phyloP scores from a whole-genome alignment of 1,284 basidiomycete species.

The Cutaneotrichosporon dermatis region DNA sequence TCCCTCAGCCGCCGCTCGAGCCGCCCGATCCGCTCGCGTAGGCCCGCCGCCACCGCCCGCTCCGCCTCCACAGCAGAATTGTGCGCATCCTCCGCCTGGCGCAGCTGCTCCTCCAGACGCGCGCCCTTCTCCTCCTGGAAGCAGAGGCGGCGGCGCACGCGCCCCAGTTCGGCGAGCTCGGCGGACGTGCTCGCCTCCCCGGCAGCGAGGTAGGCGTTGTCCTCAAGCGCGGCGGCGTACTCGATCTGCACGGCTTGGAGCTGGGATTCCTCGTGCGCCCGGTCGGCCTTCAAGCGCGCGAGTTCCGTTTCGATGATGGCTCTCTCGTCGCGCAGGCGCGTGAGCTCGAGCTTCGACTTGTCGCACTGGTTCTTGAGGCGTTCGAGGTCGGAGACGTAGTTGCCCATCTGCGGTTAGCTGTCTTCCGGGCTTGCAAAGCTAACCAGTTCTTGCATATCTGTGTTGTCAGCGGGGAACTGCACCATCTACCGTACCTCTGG shows the following conservation, averaged over 20 bases:
- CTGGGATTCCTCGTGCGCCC: slow-evolving; percentile 10
- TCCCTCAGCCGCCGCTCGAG: slow-evolving; percentile 7
- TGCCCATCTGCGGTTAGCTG: slow-evolving; percentile 14
- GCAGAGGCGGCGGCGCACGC: slow-evolving; percentile 25
- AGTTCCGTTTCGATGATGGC: background rate
- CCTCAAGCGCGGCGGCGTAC: slow-evolving; percentile 11
- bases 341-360: slow-evolving; percentile 14
- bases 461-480: background rate
- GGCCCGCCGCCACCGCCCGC: slow-evolving; percentile 17
- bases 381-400: slow-evolving; percentile 10
- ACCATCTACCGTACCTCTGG: slow-evolving; percentile 9
- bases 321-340: slow-evolving; percentile 11
- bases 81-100: slow-evolving; percentile 7
- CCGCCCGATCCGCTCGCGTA: slow-evolving; percentile 24
- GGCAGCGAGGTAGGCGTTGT: slow-evolving; percentile 10
- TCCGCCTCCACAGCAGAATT: slow-evolving; percentile 20
- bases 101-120: slow-evolving; percentile 12
- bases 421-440: background rate
- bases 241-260: slow-evolving; percentile 22
- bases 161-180: slow-evolving; percentile 24
- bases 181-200: slow-evolving; percentile 1
- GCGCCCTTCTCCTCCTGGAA: slow-evolving; percentile 20
- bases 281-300: slow-evolving; percentile 1
- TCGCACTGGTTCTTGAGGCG: slow-evolving; percentile 18
- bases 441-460: slow-evolving; percentile 13